These are phyloP conservation scores for Novymonas esmeraldas DNA, from an alignment of 208 protist species.

Conservation along the genomic window DNA sequence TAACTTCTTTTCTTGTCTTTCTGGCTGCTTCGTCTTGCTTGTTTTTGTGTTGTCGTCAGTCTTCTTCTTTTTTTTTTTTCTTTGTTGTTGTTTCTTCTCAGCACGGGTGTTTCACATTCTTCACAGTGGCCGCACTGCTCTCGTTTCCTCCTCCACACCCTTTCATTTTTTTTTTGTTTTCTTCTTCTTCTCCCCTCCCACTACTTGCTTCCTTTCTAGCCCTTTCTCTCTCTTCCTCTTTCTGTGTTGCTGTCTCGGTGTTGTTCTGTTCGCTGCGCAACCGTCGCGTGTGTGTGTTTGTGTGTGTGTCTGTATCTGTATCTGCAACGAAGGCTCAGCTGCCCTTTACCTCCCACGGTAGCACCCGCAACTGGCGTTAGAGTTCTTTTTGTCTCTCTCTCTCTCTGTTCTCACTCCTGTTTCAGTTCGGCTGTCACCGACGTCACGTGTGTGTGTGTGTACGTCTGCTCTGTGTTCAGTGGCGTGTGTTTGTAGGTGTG, in stretches of 20 bases:
- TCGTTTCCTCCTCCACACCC: too few relatives aligned
- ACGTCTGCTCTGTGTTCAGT: too few relatives aligned
- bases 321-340: too few relatives aligned
- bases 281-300: background rate
- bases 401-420: background rate
- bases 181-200: background rate
- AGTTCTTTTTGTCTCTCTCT: background rate
- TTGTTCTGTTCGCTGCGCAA: too few relatives aligned
- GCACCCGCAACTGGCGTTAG: background rate
- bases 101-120: too few relatives aligned
- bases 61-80: slow-evolving; percentile 9
- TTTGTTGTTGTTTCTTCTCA: background rate
- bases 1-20: too few relatives aligned
- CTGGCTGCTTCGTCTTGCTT: too few relatives aligned
- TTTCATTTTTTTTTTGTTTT: slow-evolving; percentile 9
- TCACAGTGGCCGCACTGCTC: too few relatives aligned
- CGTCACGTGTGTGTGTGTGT: too few relatives aligned
- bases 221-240: background rate
- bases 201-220: background rate
- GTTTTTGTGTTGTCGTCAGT: background rate
- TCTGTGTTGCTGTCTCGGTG: background rate
- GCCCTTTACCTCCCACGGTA: background rate
- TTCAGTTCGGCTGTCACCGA: too few relatives aligned
- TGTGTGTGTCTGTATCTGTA: background rate
- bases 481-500: too few relatives aligned